Base-by-base conservation (phyloP, 23 red algal genomes). In the Gracilaria domingensis region DNA sequence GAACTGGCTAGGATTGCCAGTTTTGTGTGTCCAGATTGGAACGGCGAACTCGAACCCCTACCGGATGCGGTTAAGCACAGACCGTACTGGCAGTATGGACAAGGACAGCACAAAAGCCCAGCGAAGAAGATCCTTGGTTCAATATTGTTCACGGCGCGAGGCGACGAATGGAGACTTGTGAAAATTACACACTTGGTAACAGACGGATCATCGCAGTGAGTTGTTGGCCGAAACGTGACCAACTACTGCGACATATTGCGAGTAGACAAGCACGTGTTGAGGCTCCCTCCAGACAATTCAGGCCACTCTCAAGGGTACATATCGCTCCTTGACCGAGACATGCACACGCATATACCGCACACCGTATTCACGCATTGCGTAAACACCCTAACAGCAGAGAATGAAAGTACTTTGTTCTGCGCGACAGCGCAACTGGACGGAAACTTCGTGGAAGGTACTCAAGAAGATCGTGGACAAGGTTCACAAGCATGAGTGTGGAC, bases 21-120 rank as follows among this genome's bases (percentile, higher is more conserved):
- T 8, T 30, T 69, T 28, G 51, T 90, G 2, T 49, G 49, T 21
- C 75, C 87, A 17, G 71, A 90, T 48, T 90, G 71, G 75, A 70
- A 90, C 56, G 28, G 59, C 18, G n/a, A 35, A 16, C 32, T 90
- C 4, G 75, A 55, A 12, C 73, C 39, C 20, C 12, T 92, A n/a
- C 62, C 89, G 34, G 67, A 92, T 2, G 35, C 51, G 8, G 53
- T 84, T 25, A 7, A 36, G 5, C 55, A 84, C n/a, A 37, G 66
- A 51, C 78, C 89, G 9, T 66, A 50, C 53, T 92, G 89, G 78
- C 76, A 92, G 51, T 92, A 92, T 64, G 89, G 78, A 0, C 23
- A 17, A 47, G 89, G 89, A 9, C 17, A 84, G 26, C 89, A 92
- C 47, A 0, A 55, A 4, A 92, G 89, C 64, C 17, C 16, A 25